A percentile compares a stretch with the other conserved stretches of the same genome.
phyloP scores from a whole-genome alignment of 176 grass and related monocot species.

The Tuctoria greenei region DNA sequence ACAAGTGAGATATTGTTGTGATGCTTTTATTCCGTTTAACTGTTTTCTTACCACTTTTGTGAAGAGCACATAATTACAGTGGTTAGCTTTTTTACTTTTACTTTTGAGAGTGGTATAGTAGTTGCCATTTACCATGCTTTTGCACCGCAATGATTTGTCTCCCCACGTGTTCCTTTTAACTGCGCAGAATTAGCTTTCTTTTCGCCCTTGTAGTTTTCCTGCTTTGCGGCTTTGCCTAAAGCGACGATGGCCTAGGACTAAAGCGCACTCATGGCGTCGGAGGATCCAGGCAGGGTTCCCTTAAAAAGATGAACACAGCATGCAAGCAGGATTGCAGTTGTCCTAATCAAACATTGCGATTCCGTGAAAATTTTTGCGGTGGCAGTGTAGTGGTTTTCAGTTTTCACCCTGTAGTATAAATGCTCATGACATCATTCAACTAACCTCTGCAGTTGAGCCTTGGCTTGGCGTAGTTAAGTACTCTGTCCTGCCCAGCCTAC shows the following conservation, averaged over 20 bases:
- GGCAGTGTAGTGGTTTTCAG: background rate
- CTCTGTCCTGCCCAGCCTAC: background rate
- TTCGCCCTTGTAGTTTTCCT: background rate
- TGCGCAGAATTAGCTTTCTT: no score
- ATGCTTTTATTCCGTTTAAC: constrained; percentile 1
- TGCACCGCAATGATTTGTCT: background rate
- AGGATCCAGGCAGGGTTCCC: background rate
- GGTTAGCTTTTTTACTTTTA: background rate
- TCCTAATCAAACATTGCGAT: background rate
- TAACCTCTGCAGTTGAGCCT: background rate
- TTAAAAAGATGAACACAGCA: background rate
- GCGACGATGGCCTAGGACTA: background rate
- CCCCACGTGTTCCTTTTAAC: background rate
- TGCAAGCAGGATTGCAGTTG: background rate
- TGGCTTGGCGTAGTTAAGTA: background rate
- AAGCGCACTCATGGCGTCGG: constrained; percentile 6
- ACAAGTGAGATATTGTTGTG: background rate
- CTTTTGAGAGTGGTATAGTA: background rate
- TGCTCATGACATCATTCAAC: background rate
- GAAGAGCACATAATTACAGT: background rate
- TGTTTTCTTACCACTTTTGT: background rate
- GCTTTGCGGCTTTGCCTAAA: constrained; percentile 46
- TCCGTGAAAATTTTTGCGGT: background rate
- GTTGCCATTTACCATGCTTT: constrained; percentile 1
- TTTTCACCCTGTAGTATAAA: constrained; percentile 4